Evolutionary conservation across 345 rosid species (phyloP).

Genomic region (Geranium rotundifolium): DNA sequence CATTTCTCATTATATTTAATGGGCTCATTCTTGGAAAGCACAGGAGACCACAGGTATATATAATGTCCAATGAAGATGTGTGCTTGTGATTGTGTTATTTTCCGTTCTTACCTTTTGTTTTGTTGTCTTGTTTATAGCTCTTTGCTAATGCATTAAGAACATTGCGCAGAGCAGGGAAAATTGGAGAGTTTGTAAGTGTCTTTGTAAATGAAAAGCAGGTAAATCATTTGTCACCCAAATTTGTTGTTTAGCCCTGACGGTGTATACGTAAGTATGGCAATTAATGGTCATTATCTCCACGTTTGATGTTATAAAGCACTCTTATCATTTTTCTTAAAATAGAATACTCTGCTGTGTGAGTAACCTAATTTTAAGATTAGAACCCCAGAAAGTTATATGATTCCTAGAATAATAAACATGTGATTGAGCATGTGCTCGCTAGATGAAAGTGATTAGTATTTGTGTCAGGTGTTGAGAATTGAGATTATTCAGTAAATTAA

Average conservation of each 20-base stretch:
- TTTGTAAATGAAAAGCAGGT: slow-evolving; percentile 96
- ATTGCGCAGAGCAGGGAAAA: slow-evolving; percentile 80
- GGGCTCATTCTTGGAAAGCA: slow-evolving; percentile 95
- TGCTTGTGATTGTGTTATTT: neutral
- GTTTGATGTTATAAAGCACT: no score
- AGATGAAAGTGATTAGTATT: no score
- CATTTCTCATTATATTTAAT: slow-evolving; percentile 70
- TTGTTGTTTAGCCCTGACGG: neutral
- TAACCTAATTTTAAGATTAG: no score
- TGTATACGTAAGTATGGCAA: no score
- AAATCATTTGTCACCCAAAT: slow-evolving; percentile 11
- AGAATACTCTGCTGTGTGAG: no score
- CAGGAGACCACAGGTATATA: slow-evolving; percentile 73
- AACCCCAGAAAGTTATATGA: no score
- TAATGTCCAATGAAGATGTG: neutral
- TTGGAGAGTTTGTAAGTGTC: slow-evolving; percentile 85
- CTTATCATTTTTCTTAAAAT: no score
- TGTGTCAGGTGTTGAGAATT: no score
- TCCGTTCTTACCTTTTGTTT: neutral
- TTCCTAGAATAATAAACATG: no score
- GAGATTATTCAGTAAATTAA: no score
- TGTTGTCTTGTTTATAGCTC: slow-evolving; percentile 26
- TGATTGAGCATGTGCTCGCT: no score
- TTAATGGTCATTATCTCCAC: no score
- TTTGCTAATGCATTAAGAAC: slow-evolving; percentile 63